Conservation (phyloP, 129 eudicot species). For the Pittosporum tobira region DNA sequence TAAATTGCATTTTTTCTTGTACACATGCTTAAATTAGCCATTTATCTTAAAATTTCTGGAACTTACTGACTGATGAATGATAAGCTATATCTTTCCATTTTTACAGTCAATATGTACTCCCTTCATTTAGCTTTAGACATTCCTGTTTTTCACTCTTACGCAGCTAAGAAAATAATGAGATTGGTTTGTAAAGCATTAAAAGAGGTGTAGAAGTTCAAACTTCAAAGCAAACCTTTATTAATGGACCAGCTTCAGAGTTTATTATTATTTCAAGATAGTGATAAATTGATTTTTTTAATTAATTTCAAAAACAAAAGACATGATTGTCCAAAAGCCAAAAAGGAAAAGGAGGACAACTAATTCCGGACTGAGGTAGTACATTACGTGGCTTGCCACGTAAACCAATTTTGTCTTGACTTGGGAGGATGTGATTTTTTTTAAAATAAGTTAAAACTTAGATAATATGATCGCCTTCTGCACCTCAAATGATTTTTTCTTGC, state of each 20-base stretch:
- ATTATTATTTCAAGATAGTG: too few relatives aligned
- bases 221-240: too few relatives aligned
- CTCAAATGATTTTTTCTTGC: slow-evolving; percentile 42
- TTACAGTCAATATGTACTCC: slow-evolving; percentile 4
- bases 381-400: slow-evolving; percentile 22
- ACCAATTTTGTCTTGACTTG: slow-evolving; percentile 46
- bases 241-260: not conserved
- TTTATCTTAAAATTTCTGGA: not conserved
- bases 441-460: too few relatives aligned
- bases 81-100: slow-evolving; percentile 1
- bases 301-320: not conserved
- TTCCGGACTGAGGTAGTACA: not conserved
- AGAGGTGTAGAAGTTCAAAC: too few relatives aligned
- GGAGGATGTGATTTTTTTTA: slow-evolving; percentile 98
- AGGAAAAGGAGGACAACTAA: not conserved
- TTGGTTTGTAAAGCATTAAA: too few relatives aligned
- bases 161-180: too few relatives aligned
- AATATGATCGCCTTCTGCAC: too few relatives aligned
- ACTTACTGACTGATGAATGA: not conserved
- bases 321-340: not conserved
- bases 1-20: not conserved
- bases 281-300: too few relatives aligned
- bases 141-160: too few relatives aligned
- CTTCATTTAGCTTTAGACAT: too few relatives aligned
- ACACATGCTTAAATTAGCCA: not conserved